Evolutionary conservation across 805 yeast genomes (phyloP).

Genomic region (Candida silvicultrix): DNA sequence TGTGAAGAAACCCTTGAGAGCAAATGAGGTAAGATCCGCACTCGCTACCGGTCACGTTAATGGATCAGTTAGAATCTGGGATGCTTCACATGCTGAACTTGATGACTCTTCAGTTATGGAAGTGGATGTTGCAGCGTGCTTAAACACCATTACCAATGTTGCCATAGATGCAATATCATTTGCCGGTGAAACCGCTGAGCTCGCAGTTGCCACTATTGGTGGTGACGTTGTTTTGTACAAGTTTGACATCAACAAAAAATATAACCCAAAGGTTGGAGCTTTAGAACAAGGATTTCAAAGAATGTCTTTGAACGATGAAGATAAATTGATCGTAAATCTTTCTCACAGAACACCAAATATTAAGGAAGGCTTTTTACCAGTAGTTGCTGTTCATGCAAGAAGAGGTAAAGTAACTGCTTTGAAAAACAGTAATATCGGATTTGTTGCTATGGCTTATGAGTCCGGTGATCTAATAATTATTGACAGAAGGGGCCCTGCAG

Average conservation of each 20-base stretch:
- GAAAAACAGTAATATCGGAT: slow-evolving; percentile 70
- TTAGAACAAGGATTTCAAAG: slow-evolving; percentile 24
- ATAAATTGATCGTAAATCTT: slow-evolving; percentile 37
- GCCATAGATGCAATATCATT: slow-evolving; percentile 58
- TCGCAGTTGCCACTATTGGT: slow-evolving; percentile 57
- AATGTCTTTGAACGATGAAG: slow-evolving; percentile 23
- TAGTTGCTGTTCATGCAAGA: slow-evolving; percentile 36
- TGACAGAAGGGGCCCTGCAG: slow-evolving; percentile 77
- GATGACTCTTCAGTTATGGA: slow-evolving; percentile 55
- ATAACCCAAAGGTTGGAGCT: slow-evolving; percentile 29
- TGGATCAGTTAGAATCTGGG: slow-evolving; percentile 81
- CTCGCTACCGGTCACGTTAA: slow-evolving; percentile 82
- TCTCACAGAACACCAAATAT: slow-evolving; percentile 46
- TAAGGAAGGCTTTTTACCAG: slow-evolving; percentile 60
- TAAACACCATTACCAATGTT: slow-evolving; percentile 38
- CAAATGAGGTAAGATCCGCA: slow-evolving; percentile 45
- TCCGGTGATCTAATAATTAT: slow-evolving; percentile 70
- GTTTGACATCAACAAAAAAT: slow-evolving; percentile 50
- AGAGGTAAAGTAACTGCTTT: slow-evolving; percentile 52
- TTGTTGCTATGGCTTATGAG: slow-evolving; percentile 73
- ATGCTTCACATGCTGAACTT: slow-evolving; percentile 71
- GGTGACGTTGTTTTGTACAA: slow-evolving; percentile 76
- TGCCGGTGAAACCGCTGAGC: slow-evolving; percentile 71
- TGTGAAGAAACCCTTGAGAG: slow-evolving; percentile 38
- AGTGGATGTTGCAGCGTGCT: slow-evolving; percentile 44